Evolutionary conservation across 768 basidiomycete genomes (phyloP).

Genomic region (Pleurotus djamor): DNA sequence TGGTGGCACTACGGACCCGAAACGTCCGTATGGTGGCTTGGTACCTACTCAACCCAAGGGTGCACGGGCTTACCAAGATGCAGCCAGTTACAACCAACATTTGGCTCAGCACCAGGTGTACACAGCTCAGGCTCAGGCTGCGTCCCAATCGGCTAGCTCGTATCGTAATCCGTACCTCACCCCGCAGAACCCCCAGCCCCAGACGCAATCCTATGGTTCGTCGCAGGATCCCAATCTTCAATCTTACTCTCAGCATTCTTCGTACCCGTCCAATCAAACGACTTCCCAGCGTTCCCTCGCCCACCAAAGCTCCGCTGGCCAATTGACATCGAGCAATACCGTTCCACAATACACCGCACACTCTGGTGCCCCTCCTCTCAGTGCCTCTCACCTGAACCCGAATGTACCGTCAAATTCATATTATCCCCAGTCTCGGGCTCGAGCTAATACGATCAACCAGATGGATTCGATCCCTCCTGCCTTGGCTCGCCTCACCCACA

Average conservation of each 20-base stretch:
- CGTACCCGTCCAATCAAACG: conserved; percentile 35
- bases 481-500: conserved; percentile 83
- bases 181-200: conserved; percentile 35
- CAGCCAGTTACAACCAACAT: conserved; percentile 92
- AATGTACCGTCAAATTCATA: conserved; percentile 68
- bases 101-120: conserved; percentile 92
- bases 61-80: conserved; percentile 85
- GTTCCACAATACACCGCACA: conserved; percentile 31
- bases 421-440: conserved; percentile 64
- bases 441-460: conserved; percentile 91
- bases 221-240: conserved; percentile 25
- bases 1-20: conserved; percentile 51
- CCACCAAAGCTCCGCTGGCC: conserved; percentile 51
- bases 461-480: conserved; percentile 96
- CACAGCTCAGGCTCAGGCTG: conserved; percentile 81
- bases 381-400: conserved; percentile 38
- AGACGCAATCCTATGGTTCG: conserved; percentile 26
- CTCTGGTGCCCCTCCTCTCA: conserved; percentile 24
- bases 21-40: conserved; percentile 91
- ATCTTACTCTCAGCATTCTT: conserved; percentile 29
- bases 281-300: conserved; percentile 36
- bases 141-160: conserved; percentile 64
- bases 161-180: conserved; percentile 84
- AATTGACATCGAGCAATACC: conserved; percentile 30
- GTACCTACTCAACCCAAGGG: conserved; percentile 88